A percentile compares a stretch with the other conserved stretches of the same genome.
phyloP scores from a whole-genome alignment of 257 asterid genomes.

The Capsicum baccatum region DNA sequence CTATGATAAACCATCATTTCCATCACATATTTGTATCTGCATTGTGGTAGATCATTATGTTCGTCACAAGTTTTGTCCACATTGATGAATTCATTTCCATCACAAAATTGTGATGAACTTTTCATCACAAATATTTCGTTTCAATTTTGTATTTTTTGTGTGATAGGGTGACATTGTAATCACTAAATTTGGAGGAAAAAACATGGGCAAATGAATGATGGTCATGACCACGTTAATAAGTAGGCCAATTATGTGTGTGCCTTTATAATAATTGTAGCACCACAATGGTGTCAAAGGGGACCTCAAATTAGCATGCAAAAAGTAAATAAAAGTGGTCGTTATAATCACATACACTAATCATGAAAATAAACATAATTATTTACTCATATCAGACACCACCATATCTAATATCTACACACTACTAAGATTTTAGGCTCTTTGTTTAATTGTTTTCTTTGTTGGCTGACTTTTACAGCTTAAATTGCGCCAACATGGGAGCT shows the following conservation, averaged over 20 bases:
- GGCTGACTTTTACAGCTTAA: conserved; percentile 33
- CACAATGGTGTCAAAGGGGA: conserved; percentile 30
- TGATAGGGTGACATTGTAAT: not conserved
- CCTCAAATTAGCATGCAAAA: conserved; percentile 36
- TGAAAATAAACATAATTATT: conserved; percentile 12
- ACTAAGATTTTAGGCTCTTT: not conserved
- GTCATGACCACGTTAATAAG: not conserved
- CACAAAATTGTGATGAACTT: too few species aligned
- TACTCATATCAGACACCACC: conserved; percentile 17
- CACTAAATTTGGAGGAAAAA: not conserved
- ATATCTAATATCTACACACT: not conserved
- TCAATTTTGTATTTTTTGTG: too few species aligned
- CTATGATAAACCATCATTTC: not conserved
- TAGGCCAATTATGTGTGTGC: conserved; percentile 21
- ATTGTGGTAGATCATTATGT: not conserved
- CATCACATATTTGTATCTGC: not conserved
- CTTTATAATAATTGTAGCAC: conserved; percentile 31
- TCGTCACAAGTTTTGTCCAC: too few species aligned
- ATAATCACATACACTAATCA: conserved; percentile 29
- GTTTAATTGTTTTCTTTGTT: not conserved
- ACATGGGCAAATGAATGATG: not conserved
- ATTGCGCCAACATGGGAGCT: conserved; percentile 30
- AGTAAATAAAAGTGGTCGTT: conserved; percentile 25
- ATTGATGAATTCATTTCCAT: too few species aligned
- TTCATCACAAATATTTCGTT: too few species aligned